Base-by-base conservation (phyloP, 768 basidiomycete species). In the Phanerochaete sordida region DNA sequence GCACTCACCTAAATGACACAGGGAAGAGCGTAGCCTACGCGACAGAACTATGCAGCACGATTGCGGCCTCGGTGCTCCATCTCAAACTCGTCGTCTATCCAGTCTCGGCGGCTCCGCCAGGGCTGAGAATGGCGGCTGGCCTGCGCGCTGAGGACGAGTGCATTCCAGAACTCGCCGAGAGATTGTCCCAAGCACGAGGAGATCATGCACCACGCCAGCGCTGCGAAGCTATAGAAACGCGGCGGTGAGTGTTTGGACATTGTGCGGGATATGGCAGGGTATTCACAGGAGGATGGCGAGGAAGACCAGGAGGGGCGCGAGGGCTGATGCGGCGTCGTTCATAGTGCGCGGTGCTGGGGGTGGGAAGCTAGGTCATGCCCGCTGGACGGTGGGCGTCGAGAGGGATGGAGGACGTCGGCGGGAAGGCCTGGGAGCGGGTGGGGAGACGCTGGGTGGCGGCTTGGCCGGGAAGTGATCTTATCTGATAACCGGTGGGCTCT, bases 151-250 rank as follows among this genome's bases (percentile, higher is more conserved):
- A 81, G 70, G 24, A 78, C 65, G 30, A 73, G 60, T 59, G 76
- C 75, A 47, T 81, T 75, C 82, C 82, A 84, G 24, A 86, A 65
- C 46, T 77, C 77, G 31, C 75, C 73, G 24, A 84, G 62, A 4
- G 83, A 73, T 1, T 74, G 73, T 28, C 87, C 87, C 59, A 88
- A 69, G 73, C 87, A 87, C 7, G 86, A 88, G 33, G 86, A 86
- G 52, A 89, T 71, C 60, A 87, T 71, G 66, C 87, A 90, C 84
- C 87, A 87, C 44, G 79, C 78, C 7, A 88, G 66, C 28, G 80
- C 74, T 16, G 80, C 77, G 39, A 80, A 68, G 39, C 83, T 85
- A 65, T 26, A 47, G 12, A 21, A 7, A 57, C 60, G 59, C 48
- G 44, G 24, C 26, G 35, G 51, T 19, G 6, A 56, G 52, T 59